phyloP scores from a whole-genome alignment of 148 eudicot genomes.

The Chenopodium quinoa region DNA sequence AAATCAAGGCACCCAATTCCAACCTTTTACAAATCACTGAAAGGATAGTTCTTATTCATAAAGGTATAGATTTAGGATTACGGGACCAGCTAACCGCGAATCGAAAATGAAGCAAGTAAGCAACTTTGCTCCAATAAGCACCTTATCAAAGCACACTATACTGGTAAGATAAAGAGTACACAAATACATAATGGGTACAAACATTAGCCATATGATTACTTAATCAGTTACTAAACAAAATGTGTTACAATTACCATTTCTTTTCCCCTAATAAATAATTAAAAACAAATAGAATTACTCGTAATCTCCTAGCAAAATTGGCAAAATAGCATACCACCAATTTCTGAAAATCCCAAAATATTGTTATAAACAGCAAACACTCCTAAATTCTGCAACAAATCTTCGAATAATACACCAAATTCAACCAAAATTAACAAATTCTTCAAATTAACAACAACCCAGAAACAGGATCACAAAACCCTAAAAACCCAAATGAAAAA shows the following conservation, averaged over 20 bases:
- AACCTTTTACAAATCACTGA: not conserved
- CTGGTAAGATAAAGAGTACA: not conserved
- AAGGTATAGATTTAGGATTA: not conserved
- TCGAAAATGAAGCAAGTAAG: not conserved
- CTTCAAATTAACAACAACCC: conserved; percentile 7
- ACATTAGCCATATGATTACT: not conserved
- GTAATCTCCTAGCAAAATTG: not conserved
- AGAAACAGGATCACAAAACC: not conserved
- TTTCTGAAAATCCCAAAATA: not conserved
- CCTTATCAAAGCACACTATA: not conserved
- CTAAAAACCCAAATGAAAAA: conserved; percentile 12
- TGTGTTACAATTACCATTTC: too few species aligned
- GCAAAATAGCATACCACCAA: not conserved
- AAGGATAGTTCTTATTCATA: too few species aligned
- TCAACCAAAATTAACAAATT: conserved; percentile 8
- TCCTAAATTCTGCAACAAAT: not conserved
- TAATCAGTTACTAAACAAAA: not conserved
- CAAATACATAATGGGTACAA: not conserved
- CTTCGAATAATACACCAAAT: not conserved
- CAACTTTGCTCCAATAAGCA: not conserved
- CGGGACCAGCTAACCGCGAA: not conserved
- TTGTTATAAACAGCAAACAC: not conserved
- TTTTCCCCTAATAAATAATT: not conserved
- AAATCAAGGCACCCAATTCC: not conserved
- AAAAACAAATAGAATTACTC: not conserved